Percentiles rank a stretch among this genome's conserved stretches.
Conservation (phyloP, 2,329 filamentous ascomycete genomes). For the Arthrobotrys entomopaga region DNA sequence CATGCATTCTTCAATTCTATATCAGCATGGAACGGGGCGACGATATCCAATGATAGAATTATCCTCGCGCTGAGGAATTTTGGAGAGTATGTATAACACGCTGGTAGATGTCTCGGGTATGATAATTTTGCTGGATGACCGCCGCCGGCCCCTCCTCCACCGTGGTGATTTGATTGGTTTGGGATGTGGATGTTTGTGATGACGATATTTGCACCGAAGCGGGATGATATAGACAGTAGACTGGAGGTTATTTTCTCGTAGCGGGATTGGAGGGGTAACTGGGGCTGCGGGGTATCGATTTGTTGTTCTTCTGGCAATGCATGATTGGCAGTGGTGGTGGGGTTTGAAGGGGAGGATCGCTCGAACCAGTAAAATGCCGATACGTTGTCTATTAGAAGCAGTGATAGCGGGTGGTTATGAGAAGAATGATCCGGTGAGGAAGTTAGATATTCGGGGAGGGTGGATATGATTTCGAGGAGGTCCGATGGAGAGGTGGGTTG, state of each 20-base stretch:
- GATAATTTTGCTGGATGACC: slow-evolving; percentile 1
- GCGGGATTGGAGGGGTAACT: slow-evolving; percentile 30
- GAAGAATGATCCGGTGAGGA: slow-evolving; percentile 30
- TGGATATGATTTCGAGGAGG: slow-evolving; percentile 40
- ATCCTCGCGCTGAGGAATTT: slow-evolving; percentile 51
- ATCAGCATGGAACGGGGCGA: slow-evolving; percentile 46
- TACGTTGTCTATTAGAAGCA: slow-evolving; percentile 51
- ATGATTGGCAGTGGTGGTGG: neutral
- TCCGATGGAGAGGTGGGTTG: slow-evolving; percentile 31
- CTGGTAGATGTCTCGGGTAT: slow-evolving; percentile 41
- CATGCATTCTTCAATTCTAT: slow-evolving; percentile 38
- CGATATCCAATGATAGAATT: slow-evolving; percentile 35
- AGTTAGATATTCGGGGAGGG: slow-evolving; percentile 29
- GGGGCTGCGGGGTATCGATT: neutral
- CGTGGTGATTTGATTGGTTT: neutral
- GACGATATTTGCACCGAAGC: slow-evolving; percentile 37
- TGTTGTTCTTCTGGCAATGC: neutral
- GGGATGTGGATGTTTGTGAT: slow-evolving; percentile 44
- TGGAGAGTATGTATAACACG: slow-evolving; percentile 49
- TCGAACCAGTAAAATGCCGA: slow-evolving; percentile 56
- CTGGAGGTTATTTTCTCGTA: slow-evolving; percentile 36
- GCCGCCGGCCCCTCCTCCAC: no score
- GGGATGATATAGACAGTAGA: slow-evolving; percentile 17
- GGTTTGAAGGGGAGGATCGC: slow-evolving; percentile 11
- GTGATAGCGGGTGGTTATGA: slow-evolving; percentile 22